These are phyloP conservation scores for Hansenula sp. DNA, from an alignment of 1,139 yeast species.

Conservation along the genomic window DNA sequence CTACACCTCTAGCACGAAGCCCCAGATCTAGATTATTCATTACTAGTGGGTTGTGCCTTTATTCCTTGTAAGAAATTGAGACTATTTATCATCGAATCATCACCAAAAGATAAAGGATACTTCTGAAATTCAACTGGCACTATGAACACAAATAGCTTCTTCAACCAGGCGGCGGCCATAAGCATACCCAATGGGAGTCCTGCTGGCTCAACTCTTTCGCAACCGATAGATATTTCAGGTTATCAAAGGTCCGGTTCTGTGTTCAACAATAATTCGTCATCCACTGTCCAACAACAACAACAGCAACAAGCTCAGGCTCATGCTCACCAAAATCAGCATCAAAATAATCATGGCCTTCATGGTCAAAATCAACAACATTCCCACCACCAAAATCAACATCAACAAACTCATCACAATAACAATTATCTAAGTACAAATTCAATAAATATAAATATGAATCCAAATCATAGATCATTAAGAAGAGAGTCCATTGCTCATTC, in stretches of 20 bases:
- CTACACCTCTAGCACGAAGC: too few species aligned
- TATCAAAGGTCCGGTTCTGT: conserved; percentile 21
- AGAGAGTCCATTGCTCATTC: conserved; percentile 93
- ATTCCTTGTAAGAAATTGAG: too few species aligned
- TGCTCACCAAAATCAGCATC: conserved; percentile 3
- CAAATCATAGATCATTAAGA: conserved; percentile 50
- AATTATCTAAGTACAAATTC: conserved; percentile 15
- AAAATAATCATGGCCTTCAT: background rate
- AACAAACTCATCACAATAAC: background rate
- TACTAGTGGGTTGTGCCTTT: too few species aligned
- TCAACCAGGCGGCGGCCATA: conserved; percentile 13
- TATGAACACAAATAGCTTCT: conserved; percentile 9
- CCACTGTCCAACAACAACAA: conserved; percentile 3
- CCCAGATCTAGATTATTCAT: too few species aligned
- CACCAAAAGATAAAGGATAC: too few species aligned
- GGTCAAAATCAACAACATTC: conserved; percentile 1
- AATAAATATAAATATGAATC: conserved; percentile 25
- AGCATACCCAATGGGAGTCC: conserved; percentile 18
- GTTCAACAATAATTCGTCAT: conserved; percentile 7
- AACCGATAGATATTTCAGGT: conserved; percentile 22
- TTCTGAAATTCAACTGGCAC: too few species aligned
- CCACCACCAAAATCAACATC: background rate
- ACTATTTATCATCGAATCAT: too few species aligned
- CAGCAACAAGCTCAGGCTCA: conserved; percentile 5
- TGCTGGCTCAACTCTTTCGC: conserved; percentile 7